Conservation (phyloP, 805 yeast genomes). For the Starmerella davenportii region DNA sequence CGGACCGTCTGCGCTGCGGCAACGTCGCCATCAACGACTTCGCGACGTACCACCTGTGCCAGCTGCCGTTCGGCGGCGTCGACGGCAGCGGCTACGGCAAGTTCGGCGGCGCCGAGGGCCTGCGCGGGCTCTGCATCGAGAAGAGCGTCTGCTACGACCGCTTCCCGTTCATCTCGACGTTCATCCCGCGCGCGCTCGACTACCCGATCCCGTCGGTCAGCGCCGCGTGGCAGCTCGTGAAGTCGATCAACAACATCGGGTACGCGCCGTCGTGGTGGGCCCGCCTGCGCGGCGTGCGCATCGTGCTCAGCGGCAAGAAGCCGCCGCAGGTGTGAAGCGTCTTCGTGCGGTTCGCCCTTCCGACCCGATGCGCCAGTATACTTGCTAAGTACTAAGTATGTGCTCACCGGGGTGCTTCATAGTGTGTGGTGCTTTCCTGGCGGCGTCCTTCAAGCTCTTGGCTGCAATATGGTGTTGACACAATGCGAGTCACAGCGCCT, state of each 20-base stretch:
- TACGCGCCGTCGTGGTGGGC: slow-evolving; percentile 55
- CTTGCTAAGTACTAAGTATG: too few relatives aligned
- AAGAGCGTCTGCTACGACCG: slow-evolving; percentile 79
- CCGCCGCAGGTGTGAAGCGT: too few relatives aligned
- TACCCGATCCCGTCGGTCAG: slow-evolving; percentile 72
- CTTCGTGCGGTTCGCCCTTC: too few relatives aligned
- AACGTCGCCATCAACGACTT: slow-evolving; percentile 95
- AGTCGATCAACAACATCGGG: slow-evolving; percentile 65
- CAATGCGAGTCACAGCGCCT: too few relatives aligned
- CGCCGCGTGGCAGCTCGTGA: slow-evolving; percentile 79
- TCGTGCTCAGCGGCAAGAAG: slow-evolving; percentile 13
- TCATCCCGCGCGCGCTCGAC: slow-evolving; percentile 80
- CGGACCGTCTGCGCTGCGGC: slow-evolving; percentile 54
- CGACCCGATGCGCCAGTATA: too few relatives aligned
- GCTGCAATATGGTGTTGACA: too few relatives aligned
- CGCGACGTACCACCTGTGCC: slow-evolving; percentile 90
- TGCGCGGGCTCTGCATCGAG: slow-evolving; percentile 71
- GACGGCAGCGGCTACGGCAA: slow-evolving; percentile 92
- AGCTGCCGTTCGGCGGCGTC: slow-evolving; percentile 91
- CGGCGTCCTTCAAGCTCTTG: too few relatives aligned
- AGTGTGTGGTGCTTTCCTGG: too few relatives aligned
- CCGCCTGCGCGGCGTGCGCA: slow-evolving; percentile 36
- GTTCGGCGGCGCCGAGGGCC: slow-evolving; percentile 95
- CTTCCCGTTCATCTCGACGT: slow-evolving; percentile 49
- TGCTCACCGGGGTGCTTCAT: too few relatives aligned